Base-by-base conservation (phyloP, 768 basidiomycete genomes). In the Mycena capillaripes region DNA sequence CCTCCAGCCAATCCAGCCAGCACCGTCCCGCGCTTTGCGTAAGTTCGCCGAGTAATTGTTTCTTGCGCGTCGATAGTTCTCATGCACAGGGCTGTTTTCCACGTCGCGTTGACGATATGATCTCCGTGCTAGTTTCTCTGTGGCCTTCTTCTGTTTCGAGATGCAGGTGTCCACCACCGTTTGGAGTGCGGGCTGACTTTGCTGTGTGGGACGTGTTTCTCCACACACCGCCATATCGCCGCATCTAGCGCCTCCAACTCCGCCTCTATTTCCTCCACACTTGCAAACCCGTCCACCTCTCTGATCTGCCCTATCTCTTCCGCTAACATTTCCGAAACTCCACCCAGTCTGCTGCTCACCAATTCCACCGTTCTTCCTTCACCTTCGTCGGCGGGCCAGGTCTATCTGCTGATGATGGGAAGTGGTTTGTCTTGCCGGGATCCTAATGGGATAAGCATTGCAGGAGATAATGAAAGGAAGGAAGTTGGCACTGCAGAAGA, bases 371-470 rank as follows among this genome's bases (percentile, higher is more conserved):
- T 23, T 52, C 32, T 34, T 36, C 62, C 50, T 8, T 12, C 10
- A 32, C 17, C n/a, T 23, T 38, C 32, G 21, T 14, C 32, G 50
- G 48, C 14, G 50, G 62, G 25, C 62, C 4, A 63, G 14, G 23
- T 63, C 62, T 21, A 63, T 23, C 17, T 52, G 23, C 46, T 63
- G 4, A 63, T 52, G 2, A 63, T 2, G 62, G 62, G 62, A 52
- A 66, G 19, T 66, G 64, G 64, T 66, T 53, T 1, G 64, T 66
- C 3, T 27, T 66, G 9, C 50, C 64, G 5, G 52, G 52, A 30
- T 56, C 1, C 52, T 32, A 1, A 3, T 11, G 21, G 52, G 64
- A 29, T 56, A 42, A 2, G 38, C 64, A 19, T 66, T 27, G 27
- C 64, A 66, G 7, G 50, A 40, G 1, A 56, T 21, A 29, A 55